Conservation (phyloP, 2,329 filamentous ascomycete genomes). For the Neophaeococcomyces mojaviensis region DNA sequence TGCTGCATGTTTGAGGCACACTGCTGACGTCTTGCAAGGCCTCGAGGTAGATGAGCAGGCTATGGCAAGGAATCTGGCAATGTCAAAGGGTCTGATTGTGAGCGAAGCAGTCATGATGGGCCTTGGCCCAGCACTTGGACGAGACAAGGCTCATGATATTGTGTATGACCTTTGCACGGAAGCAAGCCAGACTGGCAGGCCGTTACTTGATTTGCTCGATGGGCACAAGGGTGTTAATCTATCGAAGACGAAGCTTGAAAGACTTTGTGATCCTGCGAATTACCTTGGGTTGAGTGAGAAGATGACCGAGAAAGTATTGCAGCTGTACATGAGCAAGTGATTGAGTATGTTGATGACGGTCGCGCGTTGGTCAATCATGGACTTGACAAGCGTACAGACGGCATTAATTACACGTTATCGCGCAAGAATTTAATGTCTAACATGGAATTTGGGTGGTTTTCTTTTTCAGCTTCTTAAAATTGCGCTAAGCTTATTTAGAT, state of each 20-base stretch:
- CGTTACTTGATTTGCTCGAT: conserved; percentile 40
- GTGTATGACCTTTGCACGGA: conserved; percentile 49
- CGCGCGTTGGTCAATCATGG: no score
- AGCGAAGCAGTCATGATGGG: conserved; percentile 55
- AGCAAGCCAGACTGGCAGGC: conserved; percentile 37
- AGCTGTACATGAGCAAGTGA: conserved; percentile 3
- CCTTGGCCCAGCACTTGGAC: conserved; percentile 43
- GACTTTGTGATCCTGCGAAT: conserved; percentile 50
- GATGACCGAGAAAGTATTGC: conserved; percentile 30
- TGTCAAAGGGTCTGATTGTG: conserved; percentile 48
- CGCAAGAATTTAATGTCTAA: no score
- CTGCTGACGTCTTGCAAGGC: conserved; percentile 45
- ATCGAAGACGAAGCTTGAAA: conserved; percentile 41
- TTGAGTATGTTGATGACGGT: neutral
- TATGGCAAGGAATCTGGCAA: conserved; percentile 47
- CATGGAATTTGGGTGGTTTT: no score
- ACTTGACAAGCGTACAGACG: no score
- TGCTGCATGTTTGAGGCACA: conserved; percentile 47
- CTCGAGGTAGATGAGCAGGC: conserved; percentile 44
- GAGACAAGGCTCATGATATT: conserved; percentile 50
- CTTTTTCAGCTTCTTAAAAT: no score
- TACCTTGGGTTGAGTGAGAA: conserved; percentile 32
- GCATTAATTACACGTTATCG: no score
- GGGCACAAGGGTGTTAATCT: conserved; percentile 39
- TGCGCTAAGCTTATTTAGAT: no score